phyloP scores from a whole-genome alignment of 192 early-diverging fungal genomes.

The Umbelopsis isabellina region DNA sequence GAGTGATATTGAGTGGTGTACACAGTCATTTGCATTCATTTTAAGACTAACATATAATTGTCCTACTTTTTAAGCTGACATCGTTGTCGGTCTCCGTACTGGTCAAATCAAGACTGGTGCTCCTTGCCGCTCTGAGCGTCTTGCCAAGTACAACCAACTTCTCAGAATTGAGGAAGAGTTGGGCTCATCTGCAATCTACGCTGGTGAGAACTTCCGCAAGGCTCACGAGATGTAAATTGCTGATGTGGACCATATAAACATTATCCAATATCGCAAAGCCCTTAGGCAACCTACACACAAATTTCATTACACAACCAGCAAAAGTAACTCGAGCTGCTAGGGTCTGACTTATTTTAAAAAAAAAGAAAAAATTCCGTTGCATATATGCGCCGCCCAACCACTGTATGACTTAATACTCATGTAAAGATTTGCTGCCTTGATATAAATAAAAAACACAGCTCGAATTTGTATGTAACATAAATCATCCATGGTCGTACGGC shows the following conservation, averaged over 20 bases:
- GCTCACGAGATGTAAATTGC: slow-evolving; percentile 59
- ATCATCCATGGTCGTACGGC: no score
- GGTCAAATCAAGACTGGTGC: slow-evolving; percentile 99
- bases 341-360: no score
- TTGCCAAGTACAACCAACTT: slow-evolving; percentile 99
- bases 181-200: slow-evolving; percentile 89
- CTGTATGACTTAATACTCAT: neutral
- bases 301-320: no score
- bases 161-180: slow-evolving; percentile 98
- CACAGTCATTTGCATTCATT: neutral
- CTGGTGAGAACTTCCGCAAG: slow-evolving; percentile 90
- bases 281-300: no score
- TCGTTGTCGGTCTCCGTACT: slow-evolving; percentile 93
- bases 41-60: neutral
- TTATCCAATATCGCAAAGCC: no score
- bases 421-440: no score
- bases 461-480: neutral
- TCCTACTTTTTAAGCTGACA: slow-evolving; percentile 84
- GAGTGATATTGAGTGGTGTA: neutral
- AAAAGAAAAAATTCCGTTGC: no score
- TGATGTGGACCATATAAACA: no score
- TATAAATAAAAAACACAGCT: slow-evolving; percentile 9
- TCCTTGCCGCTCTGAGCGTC: slow-evolving; percentile 94
- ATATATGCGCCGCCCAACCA: no score
- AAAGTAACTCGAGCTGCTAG: no score